Percentiles rank a stretch among this genome's conserved stretches.
phyloP scores from a whole-genome alignment of 2,329 filamentous ascomycete species.

The Penicillium freii region DNA sequence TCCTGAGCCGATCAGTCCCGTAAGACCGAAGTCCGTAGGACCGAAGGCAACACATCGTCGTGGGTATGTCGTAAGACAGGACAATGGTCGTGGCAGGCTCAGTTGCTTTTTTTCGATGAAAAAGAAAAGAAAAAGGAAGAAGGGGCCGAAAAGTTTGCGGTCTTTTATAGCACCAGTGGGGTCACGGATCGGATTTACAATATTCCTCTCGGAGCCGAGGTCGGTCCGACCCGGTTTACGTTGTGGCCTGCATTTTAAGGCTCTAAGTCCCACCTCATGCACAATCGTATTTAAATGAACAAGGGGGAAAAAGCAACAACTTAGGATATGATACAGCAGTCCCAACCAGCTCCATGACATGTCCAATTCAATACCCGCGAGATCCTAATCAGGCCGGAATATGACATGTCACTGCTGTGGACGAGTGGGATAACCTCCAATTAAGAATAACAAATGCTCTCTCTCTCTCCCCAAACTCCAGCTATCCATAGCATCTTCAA shows the following conservation, averaged over 20 bases:
- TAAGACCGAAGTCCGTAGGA: conserved; percentile 54
- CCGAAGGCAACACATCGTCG: conserved; percentile 68
- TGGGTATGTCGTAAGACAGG: conserved; percentile 46
- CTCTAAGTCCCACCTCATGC: background rate
- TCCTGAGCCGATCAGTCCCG: conserved; percentile 61
- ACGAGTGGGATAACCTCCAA: background rate
- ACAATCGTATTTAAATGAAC: background rate
- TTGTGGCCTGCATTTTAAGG: background rate
- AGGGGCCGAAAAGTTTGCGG: conserved; percentile 15
- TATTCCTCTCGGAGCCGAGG: conserved; percentile 11
- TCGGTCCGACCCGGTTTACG: background rate
- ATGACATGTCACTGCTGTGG: background rate
- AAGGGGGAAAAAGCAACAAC: background rate
- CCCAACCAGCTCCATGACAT: background rate
- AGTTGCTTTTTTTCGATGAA: conserved; percentile 58
- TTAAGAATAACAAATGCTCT: background rate
- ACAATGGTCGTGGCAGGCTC: conserved; percentile 70
- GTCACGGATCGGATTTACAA: conserved; percentile 31
- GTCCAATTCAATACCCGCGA: background rate
- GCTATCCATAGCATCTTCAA: background rate
- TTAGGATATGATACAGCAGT: conserved; percentile 1
- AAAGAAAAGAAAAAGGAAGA: conserved; percentile 45
- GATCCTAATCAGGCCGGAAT: background rate
- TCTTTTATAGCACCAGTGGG: conserved; percentile 29
- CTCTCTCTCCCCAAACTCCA: background rate